phyloP scores from a whole-genome alignment of 1,139 yeast genomes.

The Pichia sp. region DNA sequence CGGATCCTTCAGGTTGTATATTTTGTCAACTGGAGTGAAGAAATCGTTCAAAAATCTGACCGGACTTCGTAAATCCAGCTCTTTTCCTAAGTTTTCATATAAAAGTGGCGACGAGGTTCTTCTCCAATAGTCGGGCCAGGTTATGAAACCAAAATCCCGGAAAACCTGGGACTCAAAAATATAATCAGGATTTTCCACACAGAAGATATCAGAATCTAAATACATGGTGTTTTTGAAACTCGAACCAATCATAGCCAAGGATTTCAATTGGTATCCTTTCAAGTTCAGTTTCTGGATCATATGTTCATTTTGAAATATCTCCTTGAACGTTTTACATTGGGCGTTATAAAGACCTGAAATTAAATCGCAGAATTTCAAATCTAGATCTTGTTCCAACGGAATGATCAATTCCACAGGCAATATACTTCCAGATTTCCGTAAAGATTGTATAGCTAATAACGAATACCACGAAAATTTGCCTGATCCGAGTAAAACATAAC shows the following conservation, averaged over 20 bases:
- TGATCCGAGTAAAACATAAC: slow-evolving; percentile 59
- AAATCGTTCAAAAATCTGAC: slow-evolving; percentile 24
- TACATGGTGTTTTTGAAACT: slow-evolving; percentile 51
- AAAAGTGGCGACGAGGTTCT: slow-evolving; percentile 52
- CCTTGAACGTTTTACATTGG: slow-evolving; percentile 28
- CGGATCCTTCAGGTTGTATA: background rate
- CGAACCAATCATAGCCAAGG: slow-evolving; percentile 53
- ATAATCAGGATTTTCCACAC: slow-evolving; percentile 47
- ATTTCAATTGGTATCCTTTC: slow-evolving; percentile 54
- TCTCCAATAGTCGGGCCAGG: slow-evolving; percentile 74
- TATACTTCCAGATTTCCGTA: slow-evolving; percentile 43
- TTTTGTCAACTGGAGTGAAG: slow-evolving; percentile 11
- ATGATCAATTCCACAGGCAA: slow-evolving; percentile 55
- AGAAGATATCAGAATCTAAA: slow-evolving; percentile 61
- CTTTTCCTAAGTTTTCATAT: slow-evolving; percentile 44
- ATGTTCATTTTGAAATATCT: slow-evolving; percentile 18
- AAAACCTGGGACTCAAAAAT: slow-evolving; percentile 34
- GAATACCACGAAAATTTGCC: slow-evolving; percentile 47
- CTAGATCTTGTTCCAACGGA: slow-evolving; percentile 41
- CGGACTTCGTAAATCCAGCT: slow-evolving; percentile 22
- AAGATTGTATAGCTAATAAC: slow-evolving; percentile 39
- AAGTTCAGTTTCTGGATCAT: slow-evolving; percentile 22
- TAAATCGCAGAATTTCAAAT: slow-evolving; percentile 36
- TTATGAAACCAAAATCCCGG: slow-evolving; percentile 29
- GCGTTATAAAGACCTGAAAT: slow-evolving; percentile 34